Conservation (phyloP, 192 early-diverging fungal species). For the Gamsiella multidivaricata region DNA sequence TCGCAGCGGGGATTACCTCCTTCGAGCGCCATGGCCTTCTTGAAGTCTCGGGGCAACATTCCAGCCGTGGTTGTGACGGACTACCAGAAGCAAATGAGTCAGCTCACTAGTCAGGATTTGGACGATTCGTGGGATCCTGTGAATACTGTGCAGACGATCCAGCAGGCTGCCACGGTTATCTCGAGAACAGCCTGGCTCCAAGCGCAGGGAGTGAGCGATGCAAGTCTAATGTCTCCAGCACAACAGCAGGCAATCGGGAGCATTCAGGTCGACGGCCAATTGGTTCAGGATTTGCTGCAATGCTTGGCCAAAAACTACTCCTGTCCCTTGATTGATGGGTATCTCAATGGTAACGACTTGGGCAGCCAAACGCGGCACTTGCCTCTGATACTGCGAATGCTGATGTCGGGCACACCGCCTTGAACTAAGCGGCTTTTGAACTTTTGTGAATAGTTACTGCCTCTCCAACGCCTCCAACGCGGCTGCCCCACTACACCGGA, state of each 20-base stretch:
- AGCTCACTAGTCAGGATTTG: constrained; percentile 44
- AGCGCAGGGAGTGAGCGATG: constrained; percentile 56
- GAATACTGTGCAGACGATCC: constrained; percentile 59
- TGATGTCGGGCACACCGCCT: not conserved
- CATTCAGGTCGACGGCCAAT: constrained; percentile 64
- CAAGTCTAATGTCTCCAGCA: constrained; percentile 15
- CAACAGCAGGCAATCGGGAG: constrained; percentile 58
- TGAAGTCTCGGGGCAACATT: constrained; percentile 67
- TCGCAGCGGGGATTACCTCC: constrained; percentile 70
- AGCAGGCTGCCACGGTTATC: constrained; percentile 69
- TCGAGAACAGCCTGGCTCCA: constrained; percentile 65
- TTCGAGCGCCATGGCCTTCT: constrained; percentile 76
- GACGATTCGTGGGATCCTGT: constrained; percentile 58
- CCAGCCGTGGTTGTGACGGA: constrained; percentile 73
- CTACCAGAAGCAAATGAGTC: constrained; percentile 66
- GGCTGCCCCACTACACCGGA: constrained; percentile 61
- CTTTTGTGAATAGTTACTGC: constrained; percentile 22
- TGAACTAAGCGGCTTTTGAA: not conserved
- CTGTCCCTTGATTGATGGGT: constrained; percentile 63
- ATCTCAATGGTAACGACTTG: constrained; percentile 56
- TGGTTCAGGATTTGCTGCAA: constrained; percentile 64
- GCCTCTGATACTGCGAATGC: not conserved
- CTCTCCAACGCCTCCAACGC: constrained; percentile 16
- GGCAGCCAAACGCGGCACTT: no score
- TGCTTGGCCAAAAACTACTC: constrained; percentile 77